Conservation (phyloP, 2,329 filamentous ascomycete genomes). For the Shiraia sp. region DNA sequence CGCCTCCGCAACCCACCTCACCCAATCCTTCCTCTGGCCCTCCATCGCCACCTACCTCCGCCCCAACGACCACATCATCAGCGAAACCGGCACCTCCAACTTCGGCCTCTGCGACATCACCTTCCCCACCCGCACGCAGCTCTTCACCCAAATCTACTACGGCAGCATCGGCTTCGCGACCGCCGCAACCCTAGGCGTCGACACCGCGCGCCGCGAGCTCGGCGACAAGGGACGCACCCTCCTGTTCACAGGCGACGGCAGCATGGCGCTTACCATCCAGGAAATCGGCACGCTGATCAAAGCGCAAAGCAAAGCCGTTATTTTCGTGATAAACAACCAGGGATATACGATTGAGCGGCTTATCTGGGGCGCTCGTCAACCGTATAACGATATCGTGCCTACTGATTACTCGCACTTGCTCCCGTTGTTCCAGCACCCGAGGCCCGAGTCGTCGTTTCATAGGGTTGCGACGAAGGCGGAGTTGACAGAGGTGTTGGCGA, state of each 20-base stretch:
- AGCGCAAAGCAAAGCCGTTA: slow-evolving; percentile 37
- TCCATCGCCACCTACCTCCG: slow-evolving; percentile 44
- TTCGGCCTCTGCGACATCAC: slow-evolving; percentile 44
- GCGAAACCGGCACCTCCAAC: slow-evolving; percentile 48
- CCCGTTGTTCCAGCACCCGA: slow-evolving; percentile 45
- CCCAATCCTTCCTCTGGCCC: slow-evolving; percentile 51
- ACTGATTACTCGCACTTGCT: slow-evolving; percentile 47
- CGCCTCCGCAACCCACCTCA: slow-evolving; percentile 42
- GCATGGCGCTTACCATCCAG: slow-evolving; percentile 68
- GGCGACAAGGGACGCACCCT: slow-evolving; percentile 49
- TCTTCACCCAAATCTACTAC: slow-evolving; percentile 50
- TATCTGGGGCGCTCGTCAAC: slow-evolving; percentile 49
- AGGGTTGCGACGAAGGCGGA: slow-evolving; percentile 44
- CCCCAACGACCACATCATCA: slow-evolving; percentile 45
- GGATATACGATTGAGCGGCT: slow-evolving; percentile 54
- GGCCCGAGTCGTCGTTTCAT: slow-evolving; percentile 40
- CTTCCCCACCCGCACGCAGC: slow-evolving; percentile 33
- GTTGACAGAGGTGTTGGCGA: slow-evolving; percentile 39
- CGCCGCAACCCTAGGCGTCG: slow-evolving; percentile 48
- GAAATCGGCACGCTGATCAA: slow-evolving; percentile 67
- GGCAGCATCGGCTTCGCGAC: slow-evolving; percentile 50
- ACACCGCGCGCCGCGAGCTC: slow-evolving; percentile 56
- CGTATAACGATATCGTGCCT: slow-evolving; percentile 47
- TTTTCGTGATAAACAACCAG: slow-evolving; percentile 53
- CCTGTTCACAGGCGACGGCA: slow-evolving; percentile 66